A percentile compares a stretch with the other conserved stretches of the same genome.
Evolutionary conservation across 371 early-diverging fungal genomes (phyloP).

Genomic region (Batkoa obscura): DNA sequence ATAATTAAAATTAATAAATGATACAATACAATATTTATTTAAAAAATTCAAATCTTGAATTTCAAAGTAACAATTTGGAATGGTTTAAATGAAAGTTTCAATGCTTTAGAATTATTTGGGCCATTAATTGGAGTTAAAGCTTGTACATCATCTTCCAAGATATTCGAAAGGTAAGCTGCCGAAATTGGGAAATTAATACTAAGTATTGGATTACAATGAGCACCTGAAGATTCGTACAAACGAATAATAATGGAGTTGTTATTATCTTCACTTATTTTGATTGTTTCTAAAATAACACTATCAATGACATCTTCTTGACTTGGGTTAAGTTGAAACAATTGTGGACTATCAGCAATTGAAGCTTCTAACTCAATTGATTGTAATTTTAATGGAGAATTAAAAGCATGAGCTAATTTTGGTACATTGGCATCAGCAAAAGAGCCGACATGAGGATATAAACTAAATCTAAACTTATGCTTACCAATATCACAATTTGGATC

Average conservation of each 20-base stretch:
- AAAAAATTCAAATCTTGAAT: no score
- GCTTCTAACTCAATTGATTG: no score
- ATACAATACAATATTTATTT: no score
- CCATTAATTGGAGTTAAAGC: not conserved
- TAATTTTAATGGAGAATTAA: conserved; percentile 58
- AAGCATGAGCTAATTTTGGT: conserved; percentile 66
- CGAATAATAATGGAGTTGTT: conserved; percentile 41
- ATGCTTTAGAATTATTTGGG: not conserved
- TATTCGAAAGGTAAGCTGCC: not conserved
- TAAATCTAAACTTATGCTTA: conserved; percentile 71
- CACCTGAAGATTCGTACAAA: conserved; percentile 82
- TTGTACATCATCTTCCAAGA: not conserved
- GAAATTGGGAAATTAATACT: not conserved
- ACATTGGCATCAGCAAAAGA: conserved; percentile 58
- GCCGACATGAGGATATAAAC: conserved; percentile 70
- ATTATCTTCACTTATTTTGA: conserved; percentile 73
- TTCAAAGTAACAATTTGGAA: no score
- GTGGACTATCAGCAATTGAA: not conserved
- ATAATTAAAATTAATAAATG: no score
- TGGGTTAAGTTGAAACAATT: conserved; percentile 8
- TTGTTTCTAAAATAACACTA: conserved; percentile 70
- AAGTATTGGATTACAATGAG: conserved; percentile 37
- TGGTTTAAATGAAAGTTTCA: no score
- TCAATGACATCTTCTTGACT: conserved; percentile 29
- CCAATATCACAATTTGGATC: conserved; percentile 47